Evolutionary conservation across 495 filamentous ascomycete genomes (phyloP).

Genomic region (Annulohypoxylon stygium): DNA sequence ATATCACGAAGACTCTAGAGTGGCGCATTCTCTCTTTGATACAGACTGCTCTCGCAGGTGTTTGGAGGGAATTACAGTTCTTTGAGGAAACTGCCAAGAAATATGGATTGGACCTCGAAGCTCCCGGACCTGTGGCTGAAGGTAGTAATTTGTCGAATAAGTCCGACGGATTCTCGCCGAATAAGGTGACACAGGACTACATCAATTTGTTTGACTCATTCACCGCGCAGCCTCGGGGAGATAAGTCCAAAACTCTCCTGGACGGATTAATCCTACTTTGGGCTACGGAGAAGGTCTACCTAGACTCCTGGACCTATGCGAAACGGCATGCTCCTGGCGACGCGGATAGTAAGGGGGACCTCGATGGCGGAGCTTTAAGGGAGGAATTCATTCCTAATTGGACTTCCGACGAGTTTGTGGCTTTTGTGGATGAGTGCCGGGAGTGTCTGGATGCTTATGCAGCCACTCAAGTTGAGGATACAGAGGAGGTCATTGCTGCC

Average conservation of each 20-base stretch:
- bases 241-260: constrained; percentile 54
- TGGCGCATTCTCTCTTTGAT: constrained; percentile 71
- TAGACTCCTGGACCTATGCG: constrained; percentile 71
- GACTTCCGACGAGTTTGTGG: constrained; percentile 69
- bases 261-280: constrained; percentile 79
- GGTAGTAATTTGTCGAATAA: constrained; percentile 36
- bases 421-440: constrained; percentile 68
- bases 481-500: constrained; percentile 52
- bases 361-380: constrained; percentile 72
- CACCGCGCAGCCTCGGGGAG: constrained; percentile 28
- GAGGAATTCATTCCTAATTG: constrained; percentile 76
- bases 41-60: constrained; percentile 71
- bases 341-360: constrained; percentile 53
- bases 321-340: constrained; percentile 43
- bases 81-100: constrained; percentile 74
- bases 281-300: constrained; percentile 77
- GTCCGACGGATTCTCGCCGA: constrained; percentile 48
- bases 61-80: constrained; percentile 74
- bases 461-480: constrained; percentile 31
- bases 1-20: constrained; percentile 57
- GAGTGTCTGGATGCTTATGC: constrained; percentile 56
- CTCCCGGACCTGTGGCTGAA: constrained; percentile 51
- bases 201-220: constrained; percentile 55
- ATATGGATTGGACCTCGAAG: constrained; percentile 69
- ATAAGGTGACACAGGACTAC: constrained; percentile 48